Percentiles rank a stretch among this genome's conserved stretches.
phyloP scores from a whole-genome alignment of 2,329 filamentous ascomycete genomes.

The Torrubiella hemipterigena region DNA sequence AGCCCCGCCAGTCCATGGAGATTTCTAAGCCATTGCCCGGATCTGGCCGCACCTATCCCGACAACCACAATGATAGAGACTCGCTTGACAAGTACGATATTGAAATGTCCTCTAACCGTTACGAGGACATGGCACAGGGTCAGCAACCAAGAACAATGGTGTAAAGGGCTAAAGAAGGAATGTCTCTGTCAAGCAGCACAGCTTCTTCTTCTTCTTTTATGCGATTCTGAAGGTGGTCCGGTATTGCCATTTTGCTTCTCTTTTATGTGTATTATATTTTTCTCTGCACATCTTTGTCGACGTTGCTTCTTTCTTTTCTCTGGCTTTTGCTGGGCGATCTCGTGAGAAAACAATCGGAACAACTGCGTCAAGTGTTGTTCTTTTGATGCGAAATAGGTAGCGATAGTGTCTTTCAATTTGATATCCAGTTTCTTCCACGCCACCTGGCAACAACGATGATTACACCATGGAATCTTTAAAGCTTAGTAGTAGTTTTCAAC shows the following conservation, averaged over 20 bases:
- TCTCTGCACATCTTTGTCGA: conserved; percentile 2
- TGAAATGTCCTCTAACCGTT: conserved; percentile 39
- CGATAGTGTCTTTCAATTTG: no score
- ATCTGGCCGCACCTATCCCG: conserved; percentile 26
- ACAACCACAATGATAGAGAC: conserved; percentile 16
- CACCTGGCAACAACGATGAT: no score
- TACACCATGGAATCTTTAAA: no score
- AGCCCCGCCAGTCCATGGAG: conserved; percentile 18
- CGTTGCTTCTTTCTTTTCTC: not conserved
- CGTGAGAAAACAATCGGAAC: no score
- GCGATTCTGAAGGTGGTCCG: not conserved
- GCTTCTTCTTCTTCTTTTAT: not conserved
- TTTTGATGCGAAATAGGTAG: no score
- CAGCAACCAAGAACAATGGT: conserved; percentile 34
- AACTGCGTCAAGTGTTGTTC: no score
- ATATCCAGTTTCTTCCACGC: no score
- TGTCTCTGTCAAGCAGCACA: not conserved
- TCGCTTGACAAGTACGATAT: conserved; percentile 29
- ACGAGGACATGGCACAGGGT: conserved; percentile 45
- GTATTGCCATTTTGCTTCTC: no score
- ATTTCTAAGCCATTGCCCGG: conserved; percentile 41
- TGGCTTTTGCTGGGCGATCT: no score
- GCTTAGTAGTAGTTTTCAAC: no score
- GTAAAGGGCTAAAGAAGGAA: conserved; percentile 8
- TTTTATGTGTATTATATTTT: no score